Conservation (phyloP, 257 asterid genomes). For the Euphrasia confusa region DNA sequence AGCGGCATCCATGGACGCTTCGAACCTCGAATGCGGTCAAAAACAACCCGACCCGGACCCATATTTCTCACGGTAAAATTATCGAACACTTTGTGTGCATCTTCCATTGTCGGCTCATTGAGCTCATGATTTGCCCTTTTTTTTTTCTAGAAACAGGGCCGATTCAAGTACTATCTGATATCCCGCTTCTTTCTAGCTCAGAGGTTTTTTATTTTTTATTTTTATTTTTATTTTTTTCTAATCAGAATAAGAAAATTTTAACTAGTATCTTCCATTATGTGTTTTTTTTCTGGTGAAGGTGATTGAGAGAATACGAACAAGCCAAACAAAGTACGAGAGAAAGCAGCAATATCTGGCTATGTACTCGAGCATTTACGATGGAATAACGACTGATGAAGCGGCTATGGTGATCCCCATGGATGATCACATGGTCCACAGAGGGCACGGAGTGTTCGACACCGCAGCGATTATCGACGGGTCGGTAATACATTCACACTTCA, state of each 20-base stretch:
- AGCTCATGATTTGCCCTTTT: not conserved
- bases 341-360: constrained; percentile 73
- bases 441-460: constrained; percentile 94
- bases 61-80: constrained; percentile 45
- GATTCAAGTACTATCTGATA: constrained; percentile 31
- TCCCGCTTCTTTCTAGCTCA: constrained; percentile 63
- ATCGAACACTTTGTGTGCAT: not conserved
- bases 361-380: constrained; percentile 85
- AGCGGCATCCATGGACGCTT: constrained; percentile 19
- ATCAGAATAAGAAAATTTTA: not conserved
- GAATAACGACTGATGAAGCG: constrained; percentile 78
- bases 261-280: not conserved
- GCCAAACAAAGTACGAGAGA: constrained; percentile 43
- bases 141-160: constrained; percentile 34
- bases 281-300: constrained; percentile 39
- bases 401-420: constrained; percentile 94
- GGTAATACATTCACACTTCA: constrained; percentile 21
- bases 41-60: constrained; percentile 38
- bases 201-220: constrained; percentile 41
- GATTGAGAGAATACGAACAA: constrained; percentile 50
- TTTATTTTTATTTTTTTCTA: constrained; percentile 5
- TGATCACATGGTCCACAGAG: constrained; percentile 96
- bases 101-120: not conserved
- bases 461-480: constrained; percentile 83
- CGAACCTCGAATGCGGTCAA: constrained; percentile 21